These are phyloP conservation scores for Coniochaeta prunicola DNA, from an alignment of 2,329 filamentous ascomycete genomes.

Conservation along the genomic window DNA sequence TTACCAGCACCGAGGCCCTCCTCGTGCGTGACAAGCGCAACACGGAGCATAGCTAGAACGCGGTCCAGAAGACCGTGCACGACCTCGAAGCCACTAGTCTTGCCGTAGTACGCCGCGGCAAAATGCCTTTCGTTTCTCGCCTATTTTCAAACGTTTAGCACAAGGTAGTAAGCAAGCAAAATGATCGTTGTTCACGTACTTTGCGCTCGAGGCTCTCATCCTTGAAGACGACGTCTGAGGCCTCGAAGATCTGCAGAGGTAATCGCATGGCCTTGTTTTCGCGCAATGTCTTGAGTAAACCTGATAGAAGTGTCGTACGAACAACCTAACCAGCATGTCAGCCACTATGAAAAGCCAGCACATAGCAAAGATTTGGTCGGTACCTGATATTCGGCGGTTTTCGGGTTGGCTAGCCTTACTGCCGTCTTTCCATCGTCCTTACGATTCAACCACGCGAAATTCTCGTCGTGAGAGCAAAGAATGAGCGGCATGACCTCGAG, in stretches of 20 bases:
- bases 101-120: slow-evolving; percentile 92
- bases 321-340: slow-evolving; percentile 32
- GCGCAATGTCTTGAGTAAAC: slow-evolving; percentile 84
- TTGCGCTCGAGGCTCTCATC: slow-evolving; percentile 75
- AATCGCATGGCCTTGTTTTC: slow-evolving; percentile 87
- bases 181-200: not conserved
- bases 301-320: slow-evolving; percentile 76
- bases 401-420: slow-evolving; percentile 82
- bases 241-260: slow-evolving; percentile 89
- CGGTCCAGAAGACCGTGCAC: slow-evolving; percentile 93
- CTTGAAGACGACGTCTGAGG: slow-evolving; percentile 87
- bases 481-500: slow-evolving; percentile 93
- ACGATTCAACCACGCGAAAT: slow-evolving; percentile 91
- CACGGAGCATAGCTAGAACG: slow-evolving; percentile 84
- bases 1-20: slow-evolving; percentile 50
- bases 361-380: not conserved
- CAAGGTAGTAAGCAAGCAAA: not conserved
- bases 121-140: slow-evolving; percentile 91
- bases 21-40: slow-evolving; percentile 69
- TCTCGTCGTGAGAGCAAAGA: slow-evolving; percentile 95
- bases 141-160: slow-evolving; percentile 11
- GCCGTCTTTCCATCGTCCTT: slow-evolving; percentile 79
- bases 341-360: not conserved
- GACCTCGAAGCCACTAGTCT: slow-evolving; percentile 88
- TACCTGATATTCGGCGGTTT: slow-evolving; percentile 88